Evolutionary conservation across 495 filamentous ascomycete species (phyloP).

Genomic region (Neurospora sp.): DNA sequence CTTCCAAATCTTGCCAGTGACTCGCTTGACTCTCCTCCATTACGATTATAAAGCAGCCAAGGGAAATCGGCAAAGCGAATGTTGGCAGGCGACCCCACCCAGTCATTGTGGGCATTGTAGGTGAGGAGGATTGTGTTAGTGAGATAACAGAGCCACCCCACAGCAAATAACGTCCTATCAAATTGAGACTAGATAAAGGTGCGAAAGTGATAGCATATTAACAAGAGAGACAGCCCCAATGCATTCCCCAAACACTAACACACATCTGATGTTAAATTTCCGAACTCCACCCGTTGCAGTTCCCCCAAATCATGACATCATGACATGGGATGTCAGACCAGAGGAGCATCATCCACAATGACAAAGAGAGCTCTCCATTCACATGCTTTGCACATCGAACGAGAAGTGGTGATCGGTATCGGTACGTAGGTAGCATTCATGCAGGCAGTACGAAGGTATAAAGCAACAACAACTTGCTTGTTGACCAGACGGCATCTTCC

Average conservation of each 20-base stretch:
- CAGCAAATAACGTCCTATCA: neutral
- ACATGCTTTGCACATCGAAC: neutral
- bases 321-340: neutral
- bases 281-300: neutral
- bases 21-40: too few relatives aligned
- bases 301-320: neutral
- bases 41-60: neutral
- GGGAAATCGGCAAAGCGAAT: neutral
- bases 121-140: neutral
- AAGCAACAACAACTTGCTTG: neutral
- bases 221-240: neutral
- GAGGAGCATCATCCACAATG: neutral
- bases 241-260: neutral
- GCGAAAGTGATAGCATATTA: neutral
- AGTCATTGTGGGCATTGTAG: neutral
- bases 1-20: too few relatives aligned
- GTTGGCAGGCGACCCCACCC: neutral
- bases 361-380: neutral
- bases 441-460: neutral
- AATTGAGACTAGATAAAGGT: fast-evolving
- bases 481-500: neutral
- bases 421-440: neutral
- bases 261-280: neutral
- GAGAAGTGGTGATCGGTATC: neutral
- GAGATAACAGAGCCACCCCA: neutral